Conservation (phyloP, 2,329 filamentous ascomycete genomes). For the Fusarium sp. region DNA sequence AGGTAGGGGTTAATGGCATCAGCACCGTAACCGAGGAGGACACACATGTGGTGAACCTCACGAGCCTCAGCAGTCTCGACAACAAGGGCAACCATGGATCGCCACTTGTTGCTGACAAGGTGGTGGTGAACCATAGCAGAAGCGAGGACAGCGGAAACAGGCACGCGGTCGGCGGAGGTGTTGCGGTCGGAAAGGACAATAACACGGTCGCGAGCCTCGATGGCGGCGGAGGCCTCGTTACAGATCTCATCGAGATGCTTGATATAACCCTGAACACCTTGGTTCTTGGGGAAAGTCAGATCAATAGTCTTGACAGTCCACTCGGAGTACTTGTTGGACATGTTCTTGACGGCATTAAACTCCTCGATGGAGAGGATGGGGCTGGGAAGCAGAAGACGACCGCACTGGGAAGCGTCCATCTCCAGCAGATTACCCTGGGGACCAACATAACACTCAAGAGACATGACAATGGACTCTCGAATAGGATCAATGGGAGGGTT, state of each 20-base stretch:
- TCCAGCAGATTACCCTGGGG: slow-evolving; percentile 95
- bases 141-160: slow-evolving; percentile 87
- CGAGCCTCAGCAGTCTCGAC: slow-evolving; percentile 95
- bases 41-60: slow-evolving; percentile 98
- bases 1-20: slow-evolving; percentile 96
- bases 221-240: slow-evolving; percentile 83
- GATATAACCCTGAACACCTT: slow-evolving; percentile 86
- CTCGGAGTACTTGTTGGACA: slow-evolving; percentile 75
- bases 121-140: slow-evolving; percentile 97
- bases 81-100: slow-evolving; percentile 86
- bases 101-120: slow-evolving; percentile 94
- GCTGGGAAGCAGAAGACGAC: slow-evolving; percentile 85
- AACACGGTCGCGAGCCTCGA: slow-evolving; percentile 85
- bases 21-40: slow-evolving; percentile 94
- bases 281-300: slow-evolving; percentile 89
- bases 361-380: slow-evolving; percentile 90
- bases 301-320: slow-evolving; percentile 94
- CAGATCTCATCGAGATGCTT: slow-evolving; percentile 90
- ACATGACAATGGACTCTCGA: slow-evolving; percentile 98
- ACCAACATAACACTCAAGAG: slow-evolving; percentile 93
- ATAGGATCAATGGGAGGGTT: slow-evolving; percentile 98
- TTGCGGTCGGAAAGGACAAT: slow-evolving; percentile 91
- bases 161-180: slow-evolving; percentile 82
- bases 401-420: slow-evolving; percentile 91
- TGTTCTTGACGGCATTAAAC: slow-evolving; percentile 87